Base-by-base conservation (phyloP, 2,329 filamentous ascomycete genomes). In the Epichloe gansuensis region DNA sequence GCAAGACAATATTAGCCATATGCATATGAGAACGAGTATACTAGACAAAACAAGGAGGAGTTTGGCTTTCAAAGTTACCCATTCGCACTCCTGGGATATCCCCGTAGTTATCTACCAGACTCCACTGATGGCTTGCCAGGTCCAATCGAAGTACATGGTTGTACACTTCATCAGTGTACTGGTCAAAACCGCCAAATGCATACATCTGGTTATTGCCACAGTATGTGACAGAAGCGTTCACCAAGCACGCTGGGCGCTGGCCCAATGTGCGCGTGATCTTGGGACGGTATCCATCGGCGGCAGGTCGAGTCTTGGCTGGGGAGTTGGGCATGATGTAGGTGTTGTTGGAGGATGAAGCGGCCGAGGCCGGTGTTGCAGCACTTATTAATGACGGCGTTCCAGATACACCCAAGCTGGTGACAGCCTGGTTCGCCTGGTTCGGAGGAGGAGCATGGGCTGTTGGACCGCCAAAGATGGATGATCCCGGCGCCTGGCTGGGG, bases 151-250 rank as follows among this genome's bases (percentile, higher is more conserved):
- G 75, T 43, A 98, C 93, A 72, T 98, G 93, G 65, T 98, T 98
- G 72, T 98, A 98, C 17, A 98, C 88, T 73, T 98, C 93, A 67
- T 98, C 93, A 0, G 93, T 98, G 66, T 95, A 97, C 69, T 97
- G 91, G 65, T 98, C 93, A 64, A 98, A 98, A 17, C 93, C 93
- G 44, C 93, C 93, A 74, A 98, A 98, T 11, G 91, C 93, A 69
- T 94, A 97, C 61, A 98, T 97, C 69, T 93, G 84, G 67, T 97
- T 93, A 71, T 95, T 93, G 55, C 91, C 91, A 63, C 93, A 95
- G 68, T 95, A 96, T n/a, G 93, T 98, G 55, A 97, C 91, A 1
- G 93, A 97, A 50, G 93, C 93, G 74, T 98, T 98, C 60, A 98
- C 91, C 48, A 98, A 77, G 65, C 91, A 97, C 38, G 93, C 91